Evolutionary conservation across 257 asterid species (phyloP), one percentile per base, ranked within the genome.

Genomic region (Scutellaria barbata): DNA sequence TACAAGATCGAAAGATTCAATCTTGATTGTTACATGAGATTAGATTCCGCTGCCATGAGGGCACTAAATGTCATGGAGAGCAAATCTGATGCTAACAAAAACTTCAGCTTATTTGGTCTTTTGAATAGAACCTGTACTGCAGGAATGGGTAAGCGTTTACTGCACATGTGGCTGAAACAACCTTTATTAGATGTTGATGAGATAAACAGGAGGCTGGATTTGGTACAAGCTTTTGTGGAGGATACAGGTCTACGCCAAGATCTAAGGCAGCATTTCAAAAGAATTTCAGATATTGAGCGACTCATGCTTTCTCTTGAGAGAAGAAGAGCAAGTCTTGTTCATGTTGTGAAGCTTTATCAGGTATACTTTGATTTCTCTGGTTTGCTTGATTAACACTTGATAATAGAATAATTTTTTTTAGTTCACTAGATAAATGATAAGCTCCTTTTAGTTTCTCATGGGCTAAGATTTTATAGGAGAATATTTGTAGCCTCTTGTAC

Each of bases 41-140:
- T 94, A 75, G 99, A 94, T 85, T 94, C 99, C 75, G 96, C 99
- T 79, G 96, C 98, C 68, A 88, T 94, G 91, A 86, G 96, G 92
- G 99, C 99, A 71, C 77, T 94, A 51, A 94, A 94, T 80, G 96
- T 94, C 78, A 84, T 94, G 96, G 99, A 94, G 86, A 94, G 96
- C 86, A 94, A 91, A 83, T 77, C 96, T 9, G 99, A 94, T 84
- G 96, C 99, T 58, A 94, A 94, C 81, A 94, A 86, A 81, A 94
- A 82, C 74, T 94, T 94, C 74, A 94, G 99, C 84, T 77, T 94
- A 83, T 94, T 89, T 79, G 98, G 99, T 79, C 94, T 94, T 66
- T 80, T 94, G 87, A 94, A 89, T 80, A 82, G 96, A 83, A 89
- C 99, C 64, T 94, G 99, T 66, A 94, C 97, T 10, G 96, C 95